phyloP scores from a whole-genome alignment of 805 yeast species.

The Ogataea allantospora region DNA sequence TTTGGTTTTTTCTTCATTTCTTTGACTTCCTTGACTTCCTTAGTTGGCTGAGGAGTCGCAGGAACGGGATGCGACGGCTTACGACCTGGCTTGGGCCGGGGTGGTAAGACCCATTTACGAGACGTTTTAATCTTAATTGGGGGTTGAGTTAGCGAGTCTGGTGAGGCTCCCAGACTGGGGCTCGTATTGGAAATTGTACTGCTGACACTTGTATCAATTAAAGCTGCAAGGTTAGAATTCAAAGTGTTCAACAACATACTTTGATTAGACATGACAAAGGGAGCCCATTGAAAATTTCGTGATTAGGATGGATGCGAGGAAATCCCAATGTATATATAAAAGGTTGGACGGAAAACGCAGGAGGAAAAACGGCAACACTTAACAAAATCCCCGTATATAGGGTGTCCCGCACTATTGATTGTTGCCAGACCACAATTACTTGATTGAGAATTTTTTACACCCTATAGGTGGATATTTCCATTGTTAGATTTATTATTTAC shows the following conservation, averaged over 20 bases:
- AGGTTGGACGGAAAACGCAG: slow-evolving; percentile 11
- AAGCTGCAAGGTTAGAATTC: slow-evolving; percentile 5
- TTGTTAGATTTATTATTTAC: slow-evolving; percentile 4
- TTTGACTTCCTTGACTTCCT: slow-evolving; percentile 9
- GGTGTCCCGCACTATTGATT: slow-evolving; percentile 10
- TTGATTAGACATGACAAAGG: slow-evolving; percentile 10
- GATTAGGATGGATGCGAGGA: slow-evolving; percentile 7
- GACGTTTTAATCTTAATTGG: slow-evolving; percentile 52
- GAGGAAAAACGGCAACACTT: slow-evolving; percentile 9
- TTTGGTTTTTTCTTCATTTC: slow-evolving; percentile 14
- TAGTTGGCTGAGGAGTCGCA: not conserved
- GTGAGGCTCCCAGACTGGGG: slow-evolving; percentile 15
- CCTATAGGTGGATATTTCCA: slow-evolving; percentile 5
- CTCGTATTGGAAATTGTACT: slow-evolving; percentile 2
- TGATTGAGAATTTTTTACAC: slow-evolving; percentile 9
- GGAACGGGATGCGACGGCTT: slow-evolving; percentile 39
- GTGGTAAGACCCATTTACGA: slow-evolving; percentile 81
- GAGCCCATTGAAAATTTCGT: slow-evolving; percentile 7
- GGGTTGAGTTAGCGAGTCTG: slow-evolving; percentile 9
- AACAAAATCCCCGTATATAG: slow-evolving; percentile 6
- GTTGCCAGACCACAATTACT: slow-evolving; percentile 4
- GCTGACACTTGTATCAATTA: slow-evolving; percentile 9
- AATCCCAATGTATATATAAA: slow-evolving; percentile 13
- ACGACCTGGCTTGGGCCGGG: slow-evolving; percentile 75
- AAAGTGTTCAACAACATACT: slow-evolving; percentile 3